Evolutionary conservation across 768 basidiomycete genomes (phyloP).

Genomic region (Panellus pusillus): DNA sequence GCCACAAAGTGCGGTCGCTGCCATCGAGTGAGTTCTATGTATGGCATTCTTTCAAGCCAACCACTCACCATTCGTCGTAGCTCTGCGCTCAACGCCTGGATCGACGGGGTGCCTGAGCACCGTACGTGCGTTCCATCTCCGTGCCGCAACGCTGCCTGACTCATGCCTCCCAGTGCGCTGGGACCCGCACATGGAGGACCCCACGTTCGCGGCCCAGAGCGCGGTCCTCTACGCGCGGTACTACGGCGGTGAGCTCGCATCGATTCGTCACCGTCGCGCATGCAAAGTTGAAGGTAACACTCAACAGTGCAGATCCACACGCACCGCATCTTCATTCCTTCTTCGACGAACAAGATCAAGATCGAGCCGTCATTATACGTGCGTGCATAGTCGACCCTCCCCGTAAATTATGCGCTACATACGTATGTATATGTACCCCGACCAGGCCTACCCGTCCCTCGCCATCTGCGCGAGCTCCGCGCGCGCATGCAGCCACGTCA

Average conservation of each 20-base stretch:
- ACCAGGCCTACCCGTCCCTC: constrained; percentile 45
- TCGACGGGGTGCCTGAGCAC: constrained; percentile 56
- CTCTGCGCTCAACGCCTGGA: constrained; percentile 63
- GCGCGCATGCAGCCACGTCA: constrained; percentile 58
- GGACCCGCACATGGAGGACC: no score
- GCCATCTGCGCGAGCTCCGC: constrained; percentile 76
- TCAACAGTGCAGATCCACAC: constrained; percentile 49
- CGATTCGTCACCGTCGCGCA: not conserved
- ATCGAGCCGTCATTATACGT: not conserved
- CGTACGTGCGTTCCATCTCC: no score
- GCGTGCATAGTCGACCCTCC: not conserved
- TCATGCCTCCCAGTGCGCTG: not conserved
- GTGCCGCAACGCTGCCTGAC: no score
- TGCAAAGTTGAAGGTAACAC: no score
- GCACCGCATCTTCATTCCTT: constrained; percentile 68
- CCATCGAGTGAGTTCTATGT: constrained; percentile 35
- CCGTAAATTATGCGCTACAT: no score
- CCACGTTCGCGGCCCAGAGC: no score
- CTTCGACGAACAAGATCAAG: constrained; percentile 26
- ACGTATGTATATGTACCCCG: no score
- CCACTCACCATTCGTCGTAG: not conserved
- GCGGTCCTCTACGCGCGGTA: no score
- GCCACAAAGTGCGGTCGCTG: constrained; percentile 54
- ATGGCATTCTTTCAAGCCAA: not conserved
- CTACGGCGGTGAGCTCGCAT: no score